A percentile compares a stretch with the other conserved stretches of the same genome.
Evolutionary conservation across 2,329 filamentous ascomycete genomes (phyloP).

Genomic region (Volutella citrinella): DNA sequence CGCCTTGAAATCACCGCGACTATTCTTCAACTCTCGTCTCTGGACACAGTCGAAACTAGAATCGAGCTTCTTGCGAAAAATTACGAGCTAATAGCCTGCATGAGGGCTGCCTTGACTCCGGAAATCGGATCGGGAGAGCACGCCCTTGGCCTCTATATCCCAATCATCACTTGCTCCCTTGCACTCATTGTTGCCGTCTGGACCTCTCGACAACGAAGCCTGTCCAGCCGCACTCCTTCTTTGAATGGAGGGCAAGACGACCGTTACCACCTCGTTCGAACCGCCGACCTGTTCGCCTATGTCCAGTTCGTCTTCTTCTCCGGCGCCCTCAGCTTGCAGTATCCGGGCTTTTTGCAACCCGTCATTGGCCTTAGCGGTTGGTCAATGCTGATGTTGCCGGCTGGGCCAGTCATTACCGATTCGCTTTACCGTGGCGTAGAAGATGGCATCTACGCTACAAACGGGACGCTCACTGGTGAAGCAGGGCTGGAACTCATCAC

Average conservation of each 20-base stretch:
- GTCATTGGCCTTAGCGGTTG: constrained; percentile 64
- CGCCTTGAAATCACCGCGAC: too few relatives aligned
- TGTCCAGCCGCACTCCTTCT: too few relatives aligned
- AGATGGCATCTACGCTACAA: constrained; percentile 63
- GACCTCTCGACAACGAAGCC: too few relatives aligned
- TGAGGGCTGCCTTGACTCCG: too few relatives aligned
- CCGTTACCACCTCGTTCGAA: constrained; percentile 19
- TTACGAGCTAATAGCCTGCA: too few relatives aligned
- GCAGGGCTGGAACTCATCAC: constrained; percentile 63
- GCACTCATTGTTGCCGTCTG: too few relatives aligned
- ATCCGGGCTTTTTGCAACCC: constrained; percentile 72
- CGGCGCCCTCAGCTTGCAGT: constrained; percentile 65
- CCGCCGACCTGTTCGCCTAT: constrained; percentile 64
- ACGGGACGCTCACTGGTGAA: constrained; percentile 57
- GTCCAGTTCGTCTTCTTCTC: constrained; percentile 73
- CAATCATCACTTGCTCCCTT: too few relatives aligned
- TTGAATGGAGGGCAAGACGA: constrained; percentile 4
- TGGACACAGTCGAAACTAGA: too few relatives aligned
- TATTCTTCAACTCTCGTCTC: too few relatives aligned
- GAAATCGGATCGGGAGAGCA: too few relatives aligned
- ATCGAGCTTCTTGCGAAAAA: too few relatives aligned
- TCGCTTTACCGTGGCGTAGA: constrained; percentile 27
- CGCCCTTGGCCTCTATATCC: too few relatives aligned
- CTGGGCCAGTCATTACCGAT: constrained; percentile 22
- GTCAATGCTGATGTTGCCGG: constrained; percentile 62